phyloP scores from a whole-genome alignment of 2,329 filamentous ascomycete genomes.

The Xylaria hypoxylon region DNA sequence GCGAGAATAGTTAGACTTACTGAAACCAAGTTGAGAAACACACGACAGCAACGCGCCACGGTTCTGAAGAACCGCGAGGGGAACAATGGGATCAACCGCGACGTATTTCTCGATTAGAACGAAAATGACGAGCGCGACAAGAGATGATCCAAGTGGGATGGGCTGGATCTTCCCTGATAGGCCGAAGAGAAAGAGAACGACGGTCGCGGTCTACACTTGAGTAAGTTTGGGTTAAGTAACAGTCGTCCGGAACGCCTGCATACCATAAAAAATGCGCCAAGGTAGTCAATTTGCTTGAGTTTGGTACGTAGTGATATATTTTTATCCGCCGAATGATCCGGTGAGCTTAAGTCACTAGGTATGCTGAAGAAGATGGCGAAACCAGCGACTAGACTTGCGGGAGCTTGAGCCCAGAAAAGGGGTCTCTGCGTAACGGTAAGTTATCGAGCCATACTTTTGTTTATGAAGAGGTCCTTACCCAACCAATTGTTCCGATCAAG shows the following conservation, averaged over 20 bases:
- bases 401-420: constrained; percentile 79
- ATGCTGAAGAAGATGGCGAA: constrained; percentile 73
- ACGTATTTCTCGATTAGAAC: constrained; percentile 72
- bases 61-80: constrained; percentile 75
- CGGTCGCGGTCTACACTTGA: constrained; percentile 64
- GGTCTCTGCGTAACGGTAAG: constrained; percentile 62
- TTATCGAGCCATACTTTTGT: background rate
- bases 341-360: constrained; percentile 57
- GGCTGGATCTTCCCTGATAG: constrained; percentile 72
- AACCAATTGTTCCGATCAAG: constrained; percentile 72
- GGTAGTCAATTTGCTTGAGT: constrained; percentile 77
- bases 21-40: constrained; percentile 78
- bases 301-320: constrained; percentile 60
- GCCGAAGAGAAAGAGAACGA: constrained; percentile 78
- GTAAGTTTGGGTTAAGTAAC: background rate
- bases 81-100: constrained; percentile 78
- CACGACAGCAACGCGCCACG: constrained; percentile 79
- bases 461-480: constrained; percentile 63
- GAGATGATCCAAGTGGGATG: constrained; percentile 70
- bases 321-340: constrained; percentile 53
- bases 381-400: constrained; percentile 71
- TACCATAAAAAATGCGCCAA: constrained; percentile 75
- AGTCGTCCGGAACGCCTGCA: constrained; percentile 40
- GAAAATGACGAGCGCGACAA: constrained; percentile 64
- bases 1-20: constrained; percentile 22